phyloP scores from a whole-genome alignment of 257 asterid genomes.

The Lycium ferocissimum region DNA sequence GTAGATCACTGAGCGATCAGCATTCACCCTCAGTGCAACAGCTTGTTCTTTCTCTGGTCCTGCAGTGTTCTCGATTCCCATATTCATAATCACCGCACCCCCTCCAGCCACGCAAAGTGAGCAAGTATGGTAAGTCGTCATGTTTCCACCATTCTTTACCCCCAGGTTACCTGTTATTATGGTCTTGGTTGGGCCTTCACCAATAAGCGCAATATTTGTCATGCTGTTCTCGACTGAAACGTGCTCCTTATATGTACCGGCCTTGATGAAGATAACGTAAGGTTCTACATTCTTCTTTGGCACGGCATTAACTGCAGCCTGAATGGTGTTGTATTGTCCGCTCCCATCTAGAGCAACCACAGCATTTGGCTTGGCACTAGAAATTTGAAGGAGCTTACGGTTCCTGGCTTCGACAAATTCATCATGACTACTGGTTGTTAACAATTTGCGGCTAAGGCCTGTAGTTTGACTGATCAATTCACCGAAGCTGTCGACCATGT shows the following conservation, averaged over 20 bases:
- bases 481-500: slow-evolving; percentile 56
- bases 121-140: not conserved
- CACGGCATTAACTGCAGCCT: slow-evolving; percentile 32
- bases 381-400: slow-evolving; percentile 14
- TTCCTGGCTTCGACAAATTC: not conserved
- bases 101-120: slow-evolving; percentile 29
- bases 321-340: slow-evolving; percentile 40
- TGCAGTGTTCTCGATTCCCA: slow-evolving; percentile 70
- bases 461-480: slow-evolving; percentile 41
- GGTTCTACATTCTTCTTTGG: slow-evolving; percentile 32
- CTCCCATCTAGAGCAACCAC: slow-evolving; percentile 63
- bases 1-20: slow-evolving; percentile 50
- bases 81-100: slow-evolving; percentile 51
- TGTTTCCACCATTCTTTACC: slow-evolving; percentile 31
- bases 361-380: slow-evolving; percentile 34
- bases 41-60: slow-evolving; percentile 63
- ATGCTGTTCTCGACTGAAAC: slow-evolving; percentile 31
- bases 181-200: slow-evolving; percentile 52
- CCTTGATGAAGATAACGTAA: slow-evolving; percentile 44
- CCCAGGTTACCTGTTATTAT: slow-evolving; percentile 49
- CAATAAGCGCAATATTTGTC: slow-evolving; percentile 42
- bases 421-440: slow-evolving; percentile 17
- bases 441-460: slow-evolving; percentile 39
- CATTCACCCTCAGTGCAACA: slow-evolving; percentile 62
- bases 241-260: slow-evolving; percentile 45